Conservation (phyloP, 2,329 filamentous ascomycete genomes). For the Neoscytalidium dimidiatum region DNA sequence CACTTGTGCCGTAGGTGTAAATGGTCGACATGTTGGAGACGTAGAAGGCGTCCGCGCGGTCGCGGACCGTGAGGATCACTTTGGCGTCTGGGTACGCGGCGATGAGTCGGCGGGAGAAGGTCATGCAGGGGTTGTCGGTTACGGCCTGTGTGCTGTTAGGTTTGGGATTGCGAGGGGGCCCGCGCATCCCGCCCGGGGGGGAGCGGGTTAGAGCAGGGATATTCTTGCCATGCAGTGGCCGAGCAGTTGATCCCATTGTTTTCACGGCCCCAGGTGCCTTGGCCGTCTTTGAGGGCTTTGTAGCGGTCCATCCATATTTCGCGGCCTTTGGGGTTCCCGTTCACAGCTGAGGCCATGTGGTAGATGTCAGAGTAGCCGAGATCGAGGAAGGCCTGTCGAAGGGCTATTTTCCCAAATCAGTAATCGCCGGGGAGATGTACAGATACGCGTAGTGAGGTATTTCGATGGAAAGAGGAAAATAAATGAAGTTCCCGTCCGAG, state of each 20-base stretch:
- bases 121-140: conserved; percentile 21
- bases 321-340: background rate
- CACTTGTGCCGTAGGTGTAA: background rate
- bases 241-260: conserved; percentile 39
- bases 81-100: conserved; percentile 25
- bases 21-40: conserved; percentile 10
- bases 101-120: conserved; percentile 24
- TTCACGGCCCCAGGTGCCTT: conserved; percentile 28
- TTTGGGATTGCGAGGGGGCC: no score
- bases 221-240: conserved; percentile 24
- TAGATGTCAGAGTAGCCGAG: background rate
- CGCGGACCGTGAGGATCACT: conserved; percentile 22
- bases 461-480: background rate
- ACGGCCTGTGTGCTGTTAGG: conserved; percentile 16
- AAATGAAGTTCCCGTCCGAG: conserved; percentile 32
- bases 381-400: conserved; percentile 30
- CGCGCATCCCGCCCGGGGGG: no score
- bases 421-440: background rate
- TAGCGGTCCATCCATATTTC: conserved; percentile 37
- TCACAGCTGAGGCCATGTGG: background rate
- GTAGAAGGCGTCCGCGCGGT: conserved; percentile 12
- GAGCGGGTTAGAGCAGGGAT: background rate
- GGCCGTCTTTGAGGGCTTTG: conserved; percentile 33
- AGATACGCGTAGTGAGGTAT: background rate
- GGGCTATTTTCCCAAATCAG: conserved; percentile 26